Conservation (phyloP, 768 basidiomycete species). For the Dentipellis sp. region DNA sequence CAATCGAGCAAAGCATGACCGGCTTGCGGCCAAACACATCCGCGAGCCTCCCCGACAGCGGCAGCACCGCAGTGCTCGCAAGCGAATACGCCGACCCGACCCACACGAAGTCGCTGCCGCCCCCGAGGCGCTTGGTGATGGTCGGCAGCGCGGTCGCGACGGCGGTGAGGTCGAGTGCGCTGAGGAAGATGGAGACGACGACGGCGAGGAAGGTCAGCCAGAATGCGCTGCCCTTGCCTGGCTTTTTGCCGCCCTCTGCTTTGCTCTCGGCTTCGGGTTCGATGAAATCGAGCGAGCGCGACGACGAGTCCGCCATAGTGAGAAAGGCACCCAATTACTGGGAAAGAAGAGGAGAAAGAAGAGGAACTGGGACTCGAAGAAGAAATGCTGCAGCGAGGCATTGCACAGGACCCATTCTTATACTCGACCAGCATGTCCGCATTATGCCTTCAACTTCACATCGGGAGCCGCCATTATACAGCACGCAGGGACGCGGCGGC, state of each 20-base stretch:
- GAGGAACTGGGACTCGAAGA: too few relatives aligned
- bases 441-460: too few relatives aligned
- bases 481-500: too few relatives aligned
- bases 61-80: constrained; percentile 19
- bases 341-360: too few relatives aligned
- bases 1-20: constrained; percentile 16
- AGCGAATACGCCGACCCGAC: constrained; percentile 21
- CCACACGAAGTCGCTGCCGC: constrained; percentile 17
- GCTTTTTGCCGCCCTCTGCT: not conserved
- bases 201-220: not conserved
- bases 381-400: too few relatives aligned
- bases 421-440: too few relatives aligned
- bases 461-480: too few relatives aligned
- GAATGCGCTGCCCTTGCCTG: not conserved
- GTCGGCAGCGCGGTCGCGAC: constrained; percentile 16
- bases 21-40: constrained; percentile 17
- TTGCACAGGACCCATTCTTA: too few relatives aligned
- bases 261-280: too few relatives aligned
- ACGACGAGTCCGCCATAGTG: too few relatives aligned
- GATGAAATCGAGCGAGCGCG: too few relatives aligned
- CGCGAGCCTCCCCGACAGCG: constrained; percentile 13
- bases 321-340: too few relatives aligned
- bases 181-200: not conserved
- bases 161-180: constrained; percentile 4
- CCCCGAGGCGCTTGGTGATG: constrained; percentile 18